Conservation (phyloP, 495 filamentous ascomycete genomes). For the Choiromyces venosus region DNA sequence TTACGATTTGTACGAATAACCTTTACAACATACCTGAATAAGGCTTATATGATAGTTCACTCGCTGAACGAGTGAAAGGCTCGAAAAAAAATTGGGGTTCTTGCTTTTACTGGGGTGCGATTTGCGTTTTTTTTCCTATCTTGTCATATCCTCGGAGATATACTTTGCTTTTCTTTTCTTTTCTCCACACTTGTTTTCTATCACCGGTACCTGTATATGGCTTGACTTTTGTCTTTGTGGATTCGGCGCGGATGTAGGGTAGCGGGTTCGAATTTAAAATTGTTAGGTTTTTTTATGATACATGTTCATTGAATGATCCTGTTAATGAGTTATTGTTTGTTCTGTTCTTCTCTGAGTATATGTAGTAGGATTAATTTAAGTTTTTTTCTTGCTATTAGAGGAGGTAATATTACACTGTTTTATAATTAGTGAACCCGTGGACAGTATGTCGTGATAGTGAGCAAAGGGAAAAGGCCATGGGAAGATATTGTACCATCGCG, state of each 20-base stretch:
- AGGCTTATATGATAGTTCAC: neutral
- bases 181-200: neutral
- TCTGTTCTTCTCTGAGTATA: neutral
- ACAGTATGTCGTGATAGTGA: neutral
- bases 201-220: neutral
- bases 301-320: neutral
- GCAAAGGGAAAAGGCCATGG: neutral
- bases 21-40: neutral
- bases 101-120: neutral
- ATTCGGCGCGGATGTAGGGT: neutral
- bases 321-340: neutral
- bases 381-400: neutral
- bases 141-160: neutral
- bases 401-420: neutral
- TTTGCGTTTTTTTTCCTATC: neutral
- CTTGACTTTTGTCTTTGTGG: neutral
- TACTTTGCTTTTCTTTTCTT: neutral
- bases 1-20: slow-evolving; percentile 22
- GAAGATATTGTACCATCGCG: neutral
- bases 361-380: neutral
- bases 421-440: neutral
- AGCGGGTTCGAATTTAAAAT: neutral
- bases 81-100: neutral
- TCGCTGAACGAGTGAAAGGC: neutral
- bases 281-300: neutral